Conservation (phyloP, 2,329 filamentous ascomycete species). For the Trichoderma atrobrunneum region DNA sequence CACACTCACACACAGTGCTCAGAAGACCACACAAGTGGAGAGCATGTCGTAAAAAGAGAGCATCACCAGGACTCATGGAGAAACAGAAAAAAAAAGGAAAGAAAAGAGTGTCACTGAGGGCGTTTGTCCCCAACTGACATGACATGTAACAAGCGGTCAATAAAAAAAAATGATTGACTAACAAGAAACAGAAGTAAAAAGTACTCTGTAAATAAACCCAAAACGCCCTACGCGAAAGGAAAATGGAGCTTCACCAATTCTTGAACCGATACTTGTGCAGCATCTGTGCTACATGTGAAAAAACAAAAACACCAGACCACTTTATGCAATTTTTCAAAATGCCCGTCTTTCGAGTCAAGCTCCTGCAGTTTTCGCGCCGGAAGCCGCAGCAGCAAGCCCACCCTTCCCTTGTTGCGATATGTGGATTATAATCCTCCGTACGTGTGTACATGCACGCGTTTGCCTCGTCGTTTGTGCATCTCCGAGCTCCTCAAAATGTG, state of each 20-base stretch:
- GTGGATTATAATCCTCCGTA: neutral
- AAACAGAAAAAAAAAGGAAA: neutral
- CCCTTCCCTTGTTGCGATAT: neutral
- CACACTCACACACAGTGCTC: neutral
- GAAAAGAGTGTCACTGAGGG: neutral
- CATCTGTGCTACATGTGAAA: neutral
- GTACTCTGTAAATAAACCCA: neutral
- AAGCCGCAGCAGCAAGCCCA: neutral
- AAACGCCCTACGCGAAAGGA: constrained; percentile 9
- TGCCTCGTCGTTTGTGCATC: neutral
- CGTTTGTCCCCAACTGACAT: neutral
- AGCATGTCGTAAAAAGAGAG: neutral
- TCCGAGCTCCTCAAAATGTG: neutral
- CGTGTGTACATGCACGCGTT: neutral
- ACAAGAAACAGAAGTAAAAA: neutral
- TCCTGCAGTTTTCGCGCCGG: neutral
- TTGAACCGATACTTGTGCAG: neutral
- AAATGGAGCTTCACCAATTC: neutral
- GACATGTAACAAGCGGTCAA: constrained; percentile 15
- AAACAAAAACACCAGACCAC: too few species aligned
- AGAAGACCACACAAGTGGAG: constrained; percentile 6
- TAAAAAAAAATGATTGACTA: neutral
- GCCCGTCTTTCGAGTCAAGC: neutral
- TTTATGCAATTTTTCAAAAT: neutral
- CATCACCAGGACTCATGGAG: neutral